Evolutionary conservation across 495 filamentous ascomycete genomes (phyloP).

Genomic region (Neurospora sublineolata): DNA sequence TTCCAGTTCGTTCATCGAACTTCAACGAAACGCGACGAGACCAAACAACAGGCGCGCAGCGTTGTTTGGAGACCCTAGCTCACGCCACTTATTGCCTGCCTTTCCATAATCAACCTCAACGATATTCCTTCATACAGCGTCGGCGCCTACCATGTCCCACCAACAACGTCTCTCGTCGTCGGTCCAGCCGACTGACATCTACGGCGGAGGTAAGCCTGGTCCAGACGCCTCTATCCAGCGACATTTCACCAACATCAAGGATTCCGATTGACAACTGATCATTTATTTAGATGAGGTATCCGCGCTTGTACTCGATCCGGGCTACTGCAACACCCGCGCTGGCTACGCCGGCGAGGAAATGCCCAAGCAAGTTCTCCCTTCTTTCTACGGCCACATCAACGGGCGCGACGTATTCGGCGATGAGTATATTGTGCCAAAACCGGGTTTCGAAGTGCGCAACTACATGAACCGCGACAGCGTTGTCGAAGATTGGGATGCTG

Average conservation of each 20-base stretch:
- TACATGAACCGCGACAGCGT: conserved; percentile 81
- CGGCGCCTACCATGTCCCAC: conserved; percentile 8
- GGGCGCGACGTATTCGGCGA: conserved; percentile 72
- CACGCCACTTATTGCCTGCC: neutral
- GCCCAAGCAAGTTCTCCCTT: conserved; percentile 84
- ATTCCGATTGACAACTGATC: conserved; percentile 4
- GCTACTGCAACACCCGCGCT: conserved; percentile 79
- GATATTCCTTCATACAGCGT: neutral
- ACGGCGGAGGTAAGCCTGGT: conserved; percentile 60
- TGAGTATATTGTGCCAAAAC: conserved; percentile 64
- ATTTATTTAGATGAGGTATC: conserved; percentile 72
- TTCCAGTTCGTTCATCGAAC: neutral
- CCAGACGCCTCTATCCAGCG: conserved; percentile 8
- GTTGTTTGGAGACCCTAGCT: neutral
- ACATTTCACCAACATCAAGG: neutral
- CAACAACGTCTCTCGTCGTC: conserved; percentile 29
- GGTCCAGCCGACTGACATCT: conserved; percentile 53
- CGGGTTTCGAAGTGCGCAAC: conserved; percentile 70
- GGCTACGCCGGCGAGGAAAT: conserved; percentile 97
- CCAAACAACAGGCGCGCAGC: neutral
- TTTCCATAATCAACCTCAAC: neutral
- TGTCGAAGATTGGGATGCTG: conserved; percentile 94
- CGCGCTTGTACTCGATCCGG: conserved; percentile 90
- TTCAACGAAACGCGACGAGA: neutral
- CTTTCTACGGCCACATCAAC: conserved; percentile 54